phyloP scores from a whole-genome alignment of 257 asterid species.

The Cynanchum wilfordii region DNA sequence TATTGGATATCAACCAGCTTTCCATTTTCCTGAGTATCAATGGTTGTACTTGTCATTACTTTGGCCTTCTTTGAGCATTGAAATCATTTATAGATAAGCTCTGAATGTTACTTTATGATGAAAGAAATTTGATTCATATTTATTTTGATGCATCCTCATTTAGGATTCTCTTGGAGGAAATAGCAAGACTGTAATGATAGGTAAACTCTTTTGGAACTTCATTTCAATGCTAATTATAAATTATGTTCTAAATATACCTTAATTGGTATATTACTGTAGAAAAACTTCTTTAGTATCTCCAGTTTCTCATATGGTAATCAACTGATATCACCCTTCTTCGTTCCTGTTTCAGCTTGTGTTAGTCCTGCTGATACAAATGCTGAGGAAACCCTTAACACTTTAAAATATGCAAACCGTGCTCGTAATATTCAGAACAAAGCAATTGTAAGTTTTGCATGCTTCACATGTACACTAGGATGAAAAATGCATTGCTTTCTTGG shows the following conservation, averaged over 20 bases:
- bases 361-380: slow-evolving; percentile 98
- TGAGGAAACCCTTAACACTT: slow-evolving; percentile 87
- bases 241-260: neutral
- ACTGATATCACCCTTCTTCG: neutral
- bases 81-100: neutral
- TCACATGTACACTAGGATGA: neutral
- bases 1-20: neutral
- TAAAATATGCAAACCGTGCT: slow-evolving; percentile 92
- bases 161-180: slow-evolving; percentile 99
- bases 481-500: neutral
- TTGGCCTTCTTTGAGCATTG: neutral
- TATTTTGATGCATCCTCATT: slow-evolving; percentile 13
- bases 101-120: neutral
- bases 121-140: neutral
- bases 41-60: neutral
- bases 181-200: slow-evolving; percentile 97
- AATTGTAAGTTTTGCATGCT: slow-evolving; percentile 47
- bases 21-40: neutral
- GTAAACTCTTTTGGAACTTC: slow-evolving; percentile 34
- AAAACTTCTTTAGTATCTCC: neutral
- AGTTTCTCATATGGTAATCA: neutral
- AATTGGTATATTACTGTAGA: neutral
- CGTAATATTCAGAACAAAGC: slow-evolving; percentile 95
- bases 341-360: slow-evolving; percentile 55
- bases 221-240: neutral